These are phyloP conservation scores for Oryza glumipatula DNA, from an alignment of 176 grass and related monocot species.

Conservation along the genomic window DNA sequence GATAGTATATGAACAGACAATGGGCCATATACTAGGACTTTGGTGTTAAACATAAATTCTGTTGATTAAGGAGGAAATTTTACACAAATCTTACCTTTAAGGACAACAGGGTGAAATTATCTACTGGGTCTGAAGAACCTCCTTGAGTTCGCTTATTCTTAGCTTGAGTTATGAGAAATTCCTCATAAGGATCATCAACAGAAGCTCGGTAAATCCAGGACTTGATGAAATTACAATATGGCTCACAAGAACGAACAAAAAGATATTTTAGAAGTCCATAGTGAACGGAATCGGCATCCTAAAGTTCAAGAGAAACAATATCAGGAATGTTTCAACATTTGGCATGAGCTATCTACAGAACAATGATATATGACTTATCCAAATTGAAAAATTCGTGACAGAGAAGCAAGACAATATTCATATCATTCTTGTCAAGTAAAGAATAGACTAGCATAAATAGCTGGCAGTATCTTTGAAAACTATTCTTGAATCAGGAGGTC, in stretches of 20 bases:
- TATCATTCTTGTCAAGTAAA: constrained; percentile 2
- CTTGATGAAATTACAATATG: constrained; percentile 92
- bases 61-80: background rate
- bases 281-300: constrained; percentile 93
- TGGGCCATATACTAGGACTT: background rate
- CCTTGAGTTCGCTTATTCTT: constrained; percentile 46
- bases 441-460: constrained; percentile 8
- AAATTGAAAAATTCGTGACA: background rate
- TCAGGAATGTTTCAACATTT: constrained; percentile 19
- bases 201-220: constrained; percentile 90
- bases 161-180: constrained; percentile 67
- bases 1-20: background rate
- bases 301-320: constrained; percentile 50
- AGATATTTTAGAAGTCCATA: constrained; percentile 85
- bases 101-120: constrained; percentile 45
- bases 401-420: background rate
- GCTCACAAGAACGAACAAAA: constrained; percentile 79
- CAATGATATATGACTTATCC: constrained; percentile 10
- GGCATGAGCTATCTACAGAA: constrained; percentile 30
- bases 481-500: background rate
- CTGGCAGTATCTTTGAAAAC: background rate
- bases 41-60: constrained; percentile 25
- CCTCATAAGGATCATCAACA: constrained; percentile 81
- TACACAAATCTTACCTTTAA: constrained; percentile 60
- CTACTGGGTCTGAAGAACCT: constrained; percentile 27